Base-by-base conservation (phyloP, 2,329 filamentous ascomycete species). In the Teratosphaeria nubilosa region DNA sequence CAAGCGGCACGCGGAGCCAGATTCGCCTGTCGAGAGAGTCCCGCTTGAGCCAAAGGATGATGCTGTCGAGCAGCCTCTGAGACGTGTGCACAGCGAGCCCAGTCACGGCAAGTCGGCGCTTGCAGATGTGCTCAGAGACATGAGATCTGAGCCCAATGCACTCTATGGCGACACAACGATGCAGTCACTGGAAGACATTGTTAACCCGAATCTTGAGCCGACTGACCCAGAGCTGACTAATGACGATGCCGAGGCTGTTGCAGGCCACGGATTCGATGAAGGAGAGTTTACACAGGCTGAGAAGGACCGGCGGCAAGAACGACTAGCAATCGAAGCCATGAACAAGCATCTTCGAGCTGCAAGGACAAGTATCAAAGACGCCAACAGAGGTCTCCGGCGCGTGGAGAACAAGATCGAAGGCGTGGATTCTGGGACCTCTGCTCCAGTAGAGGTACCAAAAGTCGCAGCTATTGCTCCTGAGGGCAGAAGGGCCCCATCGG, bases 161-260 rank as follows among this genome's bases (percentile, higher is more conserved):
- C 64, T 68, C 32, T 72, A 73, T 45, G 77, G 76, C 37, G 77
- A 79, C 31, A 75, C 74, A 20, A 80, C 77, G 3, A 73, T 79
- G 51, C 73, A 76, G 52, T 78, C 76, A 3, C 68, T 79, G 7
- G 75, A 78, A 64, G 74, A 76, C 37, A 71, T 79, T 13, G 70
- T 77, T 13, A 62, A 69, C 20, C 70, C 68, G 0, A 57, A 64
- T 30, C 37, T 61, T 11, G 66, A 68, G n/a, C 55, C 61, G 5
- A 63, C 58, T 7, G 66, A 66, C 65, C 57, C 65, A 3, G 65
- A 60, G 6, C 27, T 66, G 51, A 64, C 60, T 9, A 55, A 62
- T 4, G 64, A 68, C 16, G 55, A 64, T 6, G 58, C 31, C 9
- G 54, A 61, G 14, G 54, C 51, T 16, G 54, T 52, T 5, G 53